Evolutionary conservation across 169 alveolate species (phyloP), one percentile per base, ranked within the genome.

Genomic region (Besnoitia besnoiti): DNA sequence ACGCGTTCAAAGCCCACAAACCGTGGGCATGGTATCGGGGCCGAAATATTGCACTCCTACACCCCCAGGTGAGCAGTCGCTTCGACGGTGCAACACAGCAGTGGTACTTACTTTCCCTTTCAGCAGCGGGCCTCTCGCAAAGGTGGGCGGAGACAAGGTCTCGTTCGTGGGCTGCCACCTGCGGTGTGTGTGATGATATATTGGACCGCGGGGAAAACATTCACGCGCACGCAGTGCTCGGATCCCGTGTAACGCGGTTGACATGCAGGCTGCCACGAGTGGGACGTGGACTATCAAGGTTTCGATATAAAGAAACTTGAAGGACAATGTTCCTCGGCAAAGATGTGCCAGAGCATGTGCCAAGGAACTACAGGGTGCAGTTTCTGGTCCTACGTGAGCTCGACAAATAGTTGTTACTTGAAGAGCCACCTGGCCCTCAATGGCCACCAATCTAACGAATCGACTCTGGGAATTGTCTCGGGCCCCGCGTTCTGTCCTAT

Each of bases 331-430:
- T 77, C 87, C 33, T 42, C 59, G 21, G 87, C 50, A 0, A 35
- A 77, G n/a, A 73, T 5, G 47, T 77, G 87, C 47, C 87, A 77
- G 87, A 33, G n/a, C 16, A 77, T 77, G 47, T 77, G 87, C 40
- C 87, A 77, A 46, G 44, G 47, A 27, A 82, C 90, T 24, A 33
- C 49, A 14, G 90, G 90, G 14, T 82, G 90, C 90, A 35, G 35
- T 7, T 82, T 82, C 8, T 82, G 90, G 90, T 37, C 90, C 16
- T 82, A 49, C 67, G 87, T 79, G 14, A 79, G 47, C 40, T 40
- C 50, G 37, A 21, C 73, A 55, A 85, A 85, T 4, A 85, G 49
- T 39, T 85, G 91, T 55, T 85, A 85, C 82, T 59, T 85, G 79
- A 85, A 85, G 80, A 85, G 51, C 49, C 50, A 39, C 16, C 51